Base-by-base conservation (phyloP, 163 green algal genomes). In the Scenedesmus sp. region DNA sequence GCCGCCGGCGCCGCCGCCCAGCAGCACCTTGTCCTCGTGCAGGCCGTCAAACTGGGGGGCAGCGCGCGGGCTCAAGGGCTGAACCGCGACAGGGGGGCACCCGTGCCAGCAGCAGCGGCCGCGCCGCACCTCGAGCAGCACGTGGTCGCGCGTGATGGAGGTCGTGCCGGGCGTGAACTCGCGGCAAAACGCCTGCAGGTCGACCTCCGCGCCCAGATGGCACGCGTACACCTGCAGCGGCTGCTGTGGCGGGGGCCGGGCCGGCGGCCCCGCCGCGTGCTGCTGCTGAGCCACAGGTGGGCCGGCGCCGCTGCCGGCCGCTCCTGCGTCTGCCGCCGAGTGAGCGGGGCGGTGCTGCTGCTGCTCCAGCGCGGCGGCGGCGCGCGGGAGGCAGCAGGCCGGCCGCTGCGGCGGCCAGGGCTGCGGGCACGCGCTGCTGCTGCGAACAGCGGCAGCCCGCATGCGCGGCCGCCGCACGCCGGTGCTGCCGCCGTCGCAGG, bases 121-220 rank as follows among this genome's bases (percentile, higher is more conserved):
- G 2, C 29, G 18, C 1, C 58, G 1, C 29, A 66, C 58, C 58
- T 66, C 58, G 15, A 66, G 58, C 58, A 66, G 58, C 58, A 66
- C 58, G 20, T 70, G 31, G 62, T 70, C 62, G 7, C 36, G 29
- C 58, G 26, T 2, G 17, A 36, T 66, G 2, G 26, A 47, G 17
- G 42, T 36, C 7, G 31, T 42, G 34, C 54, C 24, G 63, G 42
- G 57, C 2, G 42, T 56, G 63, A 39, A 31, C 42, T 72, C 47
- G 42, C 33, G 28, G 48, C 50, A 75, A 14, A 75, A 75, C 10
- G 66, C 24, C 31, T 29, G 26, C 18, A 51, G 50, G 44, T 79
- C 62, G 4, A 79, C 60, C 71, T 79, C 71, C n/a, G 24, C 36
- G 15, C 44, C 71, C 2, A 79, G 20, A 11, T 79, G 71, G 45